Evolutionary conservation across 352 stramenopile species (phyloP), one percentile per base, ranked within the genome.

Genomic region (Thraustochytrium sp.): DNA sequence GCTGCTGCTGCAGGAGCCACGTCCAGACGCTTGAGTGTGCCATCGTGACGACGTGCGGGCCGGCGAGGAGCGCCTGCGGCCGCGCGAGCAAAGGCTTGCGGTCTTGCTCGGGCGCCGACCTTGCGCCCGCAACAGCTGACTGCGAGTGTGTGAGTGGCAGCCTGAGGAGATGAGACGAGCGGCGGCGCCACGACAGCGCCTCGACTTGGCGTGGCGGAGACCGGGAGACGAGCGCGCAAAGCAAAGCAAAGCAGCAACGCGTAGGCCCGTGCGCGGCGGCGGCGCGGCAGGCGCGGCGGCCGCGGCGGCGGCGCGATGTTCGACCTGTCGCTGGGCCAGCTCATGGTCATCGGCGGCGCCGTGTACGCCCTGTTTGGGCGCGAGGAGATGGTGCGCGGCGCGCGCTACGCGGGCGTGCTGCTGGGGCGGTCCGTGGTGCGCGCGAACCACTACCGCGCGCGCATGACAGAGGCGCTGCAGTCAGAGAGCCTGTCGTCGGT

Each of bases 301-400:
- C 18, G 26, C 18, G 49, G 49, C 18, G 49, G 34, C 13, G 23
- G n/a, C n/a, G 46, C 29, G 46, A 77, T 77, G 65, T 77, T 77
- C 37, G 65, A 77, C 65, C 65, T 77, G 9, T 77, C 65, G 40
- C 37, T 77, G 36, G 46, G 65, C 42, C 42, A 77, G 65, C 18
- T 77, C 26, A 36, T 8, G 0, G 18, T 77, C 11, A 55, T 77
- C 31, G 65, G 40, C 65, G 11, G 8, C 11, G 2, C 1, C 0
- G 26, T 36, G 42, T 77, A 77, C 65, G 1, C 64, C 13, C 8
- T 77, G 8, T 36, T 77, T 16, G 65, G 65, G 9, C 42, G 49
- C 3, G 18, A 77, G 0, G 42, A 77, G 40, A 62, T 77, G 42
- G 34, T 62, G 65, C 8, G 4, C 13, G 65, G 65, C 37, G 65